Percentiles rank a stretch among this genome's conserved stretches.
Conservation (phyloP, 2,329 filamentous ascomycete species). For the Neopestalotiopsis clavispora region DNA sequence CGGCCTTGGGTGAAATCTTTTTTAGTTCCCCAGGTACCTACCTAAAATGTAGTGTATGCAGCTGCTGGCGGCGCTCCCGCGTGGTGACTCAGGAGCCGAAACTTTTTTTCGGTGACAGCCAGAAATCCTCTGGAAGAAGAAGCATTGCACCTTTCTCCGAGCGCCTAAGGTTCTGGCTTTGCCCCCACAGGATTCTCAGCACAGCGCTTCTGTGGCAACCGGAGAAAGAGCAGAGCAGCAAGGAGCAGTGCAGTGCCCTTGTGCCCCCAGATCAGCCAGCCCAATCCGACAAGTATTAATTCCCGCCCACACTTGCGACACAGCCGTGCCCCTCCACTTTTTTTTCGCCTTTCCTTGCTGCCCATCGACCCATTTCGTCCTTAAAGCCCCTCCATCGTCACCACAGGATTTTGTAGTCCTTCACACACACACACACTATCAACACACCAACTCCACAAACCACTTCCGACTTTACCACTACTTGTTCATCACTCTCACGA, state of each 20-base stretch:
- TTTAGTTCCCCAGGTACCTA: not conserved
- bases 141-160: too few species aligned
- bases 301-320: not conserved
- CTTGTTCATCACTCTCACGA: slow-evolving; percentile 16
- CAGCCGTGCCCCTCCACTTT: not conserved
- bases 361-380: not conserved
- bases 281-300: not conserved
- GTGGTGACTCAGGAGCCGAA: too few species aligned
- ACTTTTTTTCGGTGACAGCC: too few species aligned
- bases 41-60: not conserved
- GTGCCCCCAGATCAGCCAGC: not conserved
- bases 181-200: too few species aligned
- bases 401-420: slow-evolving; percentile 12
- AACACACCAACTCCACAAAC: slow-evolving; percentile 12
- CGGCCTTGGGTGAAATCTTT: not conserved
- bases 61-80: not conserved
- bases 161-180: too few species aligned
- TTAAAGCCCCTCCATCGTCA: slow-evolving; percentile 11
- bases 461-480: slow-evolving; percentile 1
- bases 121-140: too few species aligned
- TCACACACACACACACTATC: slow-evolving; percentile 3
- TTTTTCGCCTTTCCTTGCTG: not conserved
- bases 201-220: too few species aligned
- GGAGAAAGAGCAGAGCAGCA: too few species aligned
- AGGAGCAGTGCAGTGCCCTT: not conserved